Base-by-base conservation (phyloP, 306 rosid species). In the Elaeagnus macrophylla region DNA sequence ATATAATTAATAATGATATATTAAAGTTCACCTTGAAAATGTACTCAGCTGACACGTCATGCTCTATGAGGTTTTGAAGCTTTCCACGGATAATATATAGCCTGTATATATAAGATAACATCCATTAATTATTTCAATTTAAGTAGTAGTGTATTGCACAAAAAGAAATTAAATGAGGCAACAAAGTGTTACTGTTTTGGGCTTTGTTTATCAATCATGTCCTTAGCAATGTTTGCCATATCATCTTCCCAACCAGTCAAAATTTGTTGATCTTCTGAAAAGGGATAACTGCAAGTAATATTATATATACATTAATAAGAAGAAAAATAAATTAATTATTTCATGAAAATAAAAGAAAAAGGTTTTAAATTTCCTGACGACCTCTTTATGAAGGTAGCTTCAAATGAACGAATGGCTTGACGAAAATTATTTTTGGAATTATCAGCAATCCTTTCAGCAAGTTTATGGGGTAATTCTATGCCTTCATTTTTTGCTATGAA, bases 181-280 rank as follows among this genome's bases (percentile, higher is more conserved):
- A 12, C 12, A 10, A 8, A 50, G 53, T 51, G 88, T 71, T 73
- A 86, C 95, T 79, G 94, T 79, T 72, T 83, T 6, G 95, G 83
- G 83, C 88, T 83, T 72, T 86, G 90, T 66, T 89, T 94, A 38
- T 76, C 68, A 20, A 72, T 54, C 66, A 83, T 72, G 18, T 61
- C 62, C 72, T 76, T 73, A 45, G 95, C 94, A 67, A 89, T 78
- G 64, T 73, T 69, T 46, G 77, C 67, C 59, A 89, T 79, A 35
- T 81, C 85, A 15, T 86, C 79, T 63, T 89, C 94, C 97, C 97
- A 89, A 9, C 95, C 97, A 11, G 81, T 79, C 62, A 89, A 66
- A 57, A 83, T 66, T 25, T 54, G 59, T 54, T 69, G 83, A 48
- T 83, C 83, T 38, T 77, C 85, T 40, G 61, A 48, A 38, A 86